These are phyloP conservation scores for Hypoxylon sp. DNA, from an alignment of 2,329 filamentous ascomycete species.

Conservation along the genomic window DNA sequence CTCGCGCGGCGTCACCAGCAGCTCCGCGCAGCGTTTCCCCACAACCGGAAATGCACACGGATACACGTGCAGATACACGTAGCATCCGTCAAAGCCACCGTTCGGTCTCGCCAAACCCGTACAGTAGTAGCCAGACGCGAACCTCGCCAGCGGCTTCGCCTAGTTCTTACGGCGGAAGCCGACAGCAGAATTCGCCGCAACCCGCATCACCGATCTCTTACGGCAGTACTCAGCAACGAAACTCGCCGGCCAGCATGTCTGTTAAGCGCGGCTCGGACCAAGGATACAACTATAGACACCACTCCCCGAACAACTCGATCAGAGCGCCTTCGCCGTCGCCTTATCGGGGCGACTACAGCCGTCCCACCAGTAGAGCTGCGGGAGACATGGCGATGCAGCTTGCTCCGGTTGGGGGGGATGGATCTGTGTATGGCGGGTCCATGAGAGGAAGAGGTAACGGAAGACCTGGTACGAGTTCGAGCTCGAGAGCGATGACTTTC, in stretches of 20 bases:
- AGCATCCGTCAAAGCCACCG: slow-evolving; percentile 54
- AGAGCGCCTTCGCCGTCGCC: slow-evolving; percentile 65
- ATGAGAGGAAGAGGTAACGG: slow-evolving; percentile 63
- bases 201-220: slow-evolving; percentile 49
- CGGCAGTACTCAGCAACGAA: slow-evolving; percentile 49
- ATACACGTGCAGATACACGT: slow-evolving; percentile 49
- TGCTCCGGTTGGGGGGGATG: slow-evolving; percentile 71
- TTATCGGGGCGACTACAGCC: slow-evolving; percentile 62
- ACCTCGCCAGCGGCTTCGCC: slow-evolving; percentile 51
- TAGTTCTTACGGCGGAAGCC: slow-evolving; percentile 37
- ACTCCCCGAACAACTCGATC: slow-evolving; percentile 63
- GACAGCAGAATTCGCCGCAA: slow-evolving; percentile 26
- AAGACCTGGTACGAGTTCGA: slow-evolving; percentile 63
- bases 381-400: slow-evolving; percentile 79
- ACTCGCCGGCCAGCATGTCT: slow-evolving; percentile 57
- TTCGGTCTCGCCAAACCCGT: slow-evolving; percentile 50
- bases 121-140: slow-evolving; percentile 51
- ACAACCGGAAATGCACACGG: slow-evolving; percentile 68
- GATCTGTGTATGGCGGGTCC: slow-evolving; percentile 60
- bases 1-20: slow-evolving; percentile 76
- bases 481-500: slow-evolving; percentile 66
- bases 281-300: slow-evolving; percentile 64
- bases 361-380: slow-evolving; percentile 62
- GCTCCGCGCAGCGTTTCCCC: slow-evolving; percentile 76
- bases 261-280: slow-evolving; percentile 65